Conservation (phyloP, 108 stramenopile genomes). For the Cyclotella sp. region DNA sequence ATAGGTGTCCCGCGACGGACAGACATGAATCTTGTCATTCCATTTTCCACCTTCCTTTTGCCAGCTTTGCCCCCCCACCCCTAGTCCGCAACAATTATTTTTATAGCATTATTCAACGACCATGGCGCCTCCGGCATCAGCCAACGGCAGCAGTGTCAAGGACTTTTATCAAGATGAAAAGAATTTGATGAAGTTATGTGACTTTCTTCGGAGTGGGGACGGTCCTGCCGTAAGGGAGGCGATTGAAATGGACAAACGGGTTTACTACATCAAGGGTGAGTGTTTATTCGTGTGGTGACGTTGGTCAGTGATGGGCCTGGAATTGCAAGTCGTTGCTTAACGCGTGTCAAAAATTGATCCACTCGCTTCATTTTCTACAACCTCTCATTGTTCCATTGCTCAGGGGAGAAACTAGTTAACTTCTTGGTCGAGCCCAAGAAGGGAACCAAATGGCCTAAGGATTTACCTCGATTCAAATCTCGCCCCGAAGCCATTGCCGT, state of each 20-base stretch:
- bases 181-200: constrained; percentile 85
- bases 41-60: background rate
- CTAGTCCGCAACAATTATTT: background rate
- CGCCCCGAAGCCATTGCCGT: constrained; percentile 86
- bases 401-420: constrained; percentile 95
- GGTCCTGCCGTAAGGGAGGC: constrained; percentile 91
- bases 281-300: background rate
- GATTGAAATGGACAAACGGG: constrained; percentile 94
- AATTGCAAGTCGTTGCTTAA: background rate
- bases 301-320: background rate
- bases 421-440: constrained; percentile 93
- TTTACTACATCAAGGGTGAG: constrained; percentile 97
- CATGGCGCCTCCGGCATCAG: constrained; percentile 26
- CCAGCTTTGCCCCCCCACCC: background rate
- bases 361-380: background rate
- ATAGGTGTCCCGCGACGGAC: too few relatives aligned
- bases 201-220: constrained; percentile 80
- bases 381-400: background rate
- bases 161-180: constrained; percentile 84
- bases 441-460: constrained; percentile 89
- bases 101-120: background rate
- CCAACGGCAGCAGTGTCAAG: constrained; percentile 32
- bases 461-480: constrained; percentile 84
- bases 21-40: background rate
- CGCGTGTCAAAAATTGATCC: background rate